Base-by-base conservation (phyloP, 768 basidiomycete species). In the Hygrocybe punicea region DNA sequence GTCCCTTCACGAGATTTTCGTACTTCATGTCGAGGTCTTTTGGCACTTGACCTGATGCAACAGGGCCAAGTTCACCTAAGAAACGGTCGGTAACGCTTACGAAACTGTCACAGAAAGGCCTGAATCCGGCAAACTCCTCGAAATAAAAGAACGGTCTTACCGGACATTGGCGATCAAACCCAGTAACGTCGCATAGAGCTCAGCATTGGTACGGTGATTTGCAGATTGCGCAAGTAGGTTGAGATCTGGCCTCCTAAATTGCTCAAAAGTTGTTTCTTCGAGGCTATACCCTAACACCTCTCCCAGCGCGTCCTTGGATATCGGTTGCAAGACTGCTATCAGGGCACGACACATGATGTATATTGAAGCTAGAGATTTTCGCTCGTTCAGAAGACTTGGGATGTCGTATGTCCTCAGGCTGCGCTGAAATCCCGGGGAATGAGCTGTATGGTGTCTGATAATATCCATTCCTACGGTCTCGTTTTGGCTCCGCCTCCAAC, bases 31-130 rank as follows among this genome's bases (percentile, higher is more conserved):
- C 93, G 39, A 78, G 73, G 60, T 95, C 94, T 65, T 91, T 93
- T 0, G 84, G 78, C 4, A 92, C 83, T 56, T 89, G 87, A 1
- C 84, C 86, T n/a, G 80, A 78, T 14, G 85, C 81, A 7, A 93
- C 78, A 25, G 90, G 90, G 5, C 76, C 77, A 34, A 98, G 76
- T 63, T 95, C 94, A 1, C 80, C 79, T 51, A 94, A 71, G 69
- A 95, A 98, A 0, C 92, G 84, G 71, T 97, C 93, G 3, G 91
- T 93, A n/a, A 98, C 91, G 57, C 87, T 94, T 62, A 89, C 78
- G 63, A 98, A 98, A 52, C 93, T 92, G 56, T 6, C n/a, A n/a
- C 40, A 16, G 7, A 39, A 46, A 21, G 35, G 51, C 3, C 23
- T 17, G 34, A 58, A 1, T 52, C 57, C 23, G 19, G 48, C 23